Base-by-base conservation (phyloP, 2,329 filamentous ascomycete species). In the Aspergillus proliferans region DNA sequence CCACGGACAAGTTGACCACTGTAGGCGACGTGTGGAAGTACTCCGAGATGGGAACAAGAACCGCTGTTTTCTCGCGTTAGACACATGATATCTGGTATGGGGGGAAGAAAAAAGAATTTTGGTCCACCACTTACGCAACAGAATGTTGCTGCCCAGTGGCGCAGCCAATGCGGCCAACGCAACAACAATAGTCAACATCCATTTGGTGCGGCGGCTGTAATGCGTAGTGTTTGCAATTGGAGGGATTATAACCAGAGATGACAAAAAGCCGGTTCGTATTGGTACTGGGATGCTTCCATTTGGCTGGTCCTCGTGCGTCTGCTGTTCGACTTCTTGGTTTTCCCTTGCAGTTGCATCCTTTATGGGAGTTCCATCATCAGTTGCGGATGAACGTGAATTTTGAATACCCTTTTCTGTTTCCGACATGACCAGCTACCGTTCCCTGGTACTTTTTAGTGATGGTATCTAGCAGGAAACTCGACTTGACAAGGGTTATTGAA, bases 101-200 rank as follows among this genome's bases (percentile, higher is more conserved):
- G 26, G 18, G 18, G 2, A 4, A 3, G 22, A 2, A 14, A 38
- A 18, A 51, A 10, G n/a, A 9, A 34, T 7, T 4, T 33, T 33
- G 30, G 30, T 33, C 30, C 9, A 33, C 30, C 18, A 72, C 81
- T 66, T 67, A 85, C 83, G 87, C 56, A 89, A 83, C 43, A 92
- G 80, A 45, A 93, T 88, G 7, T 83, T 79, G 14, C 85, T 88
- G 0, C 88, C 88, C 70, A 92, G 80, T 0, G 88, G 88, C 0
- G 84, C 86, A 0, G 80, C 85, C 14, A 84, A 82, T 1, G 80
- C 87, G 2, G 86, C 86, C 15, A 88, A 60, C 2, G 87, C 84
- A 41, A 93, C 78, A 43, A 88, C 78, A 22, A 79, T 69, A 0
- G 87, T 91, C 52, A 94, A 81, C 47, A 78, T 75, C 87, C 87